phyloP scores from a whole-genome alignment of 2,329 filamentous ascomycete species.

The Claviceps sp. region DNA sequence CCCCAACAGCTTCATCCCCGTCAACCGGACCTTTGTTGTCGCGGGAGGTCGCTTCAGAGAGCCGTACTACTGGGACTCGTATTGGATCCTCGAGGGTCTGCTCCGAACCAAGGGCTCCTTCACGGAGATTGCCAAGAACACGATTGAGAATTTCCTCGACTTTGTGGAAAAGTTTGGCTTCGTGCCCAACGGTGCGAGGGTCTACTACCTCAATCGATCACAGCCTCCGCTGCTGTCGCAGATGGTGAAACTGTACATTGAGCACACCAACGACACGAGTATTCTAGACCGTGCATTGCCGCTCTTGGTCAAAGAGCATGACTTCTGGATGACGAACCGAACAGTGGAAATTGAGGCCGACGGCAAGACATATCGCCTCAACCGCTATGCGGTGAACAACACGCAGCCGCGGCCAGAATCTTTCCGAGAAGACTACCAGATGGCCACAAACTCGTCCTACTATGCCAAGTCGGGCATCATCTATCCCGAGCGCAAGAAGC shows the following conservation, averaged over 20 bases:
- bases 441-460: constrained; percentile 52
- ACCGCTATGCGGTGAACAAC: constrained; percentile 46
- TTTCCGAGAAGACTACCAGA: constrained; percentile 51
- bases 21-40: constrained; percentile 57
- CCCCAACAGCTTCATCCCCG: constrained; percentile 50
- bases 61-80: constrained; percentile 60
- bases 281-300: constrained; percentile 48
- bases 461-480: constrained; percentile 44
- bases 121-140: constrained; percentile 48
- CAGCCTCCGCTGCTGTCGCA: constrained; percentile 53
- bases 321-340: constrained; percentile 49
- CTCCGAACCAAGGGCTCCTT: constrained; percentile 52
- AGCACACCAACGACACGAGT: constrained; percentile 49
- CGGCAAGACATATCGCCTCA: constrained; percentile 38
- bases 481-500: constrained; percentile 35
- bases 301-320: constrained; percentile 48
- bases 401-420: constrained; percentile 55
- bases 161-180: constrained; percentile 52
- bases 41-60: constrained; percentile 59
- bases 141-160: constrained; percentile 58
- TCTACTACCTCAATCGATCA: constrained; percentile 56
- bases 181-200: constrained; percentile 52
- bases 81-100: constrained; percentile 54
- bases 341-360: constrained; percentile 36
- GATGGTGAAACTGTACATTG: constrained; percentile 52